A percentile compares a stretch with the other conserved stretches of the same genome.
Conservation (phyloP, 2,329 filamentous ascomycete species). For the Phialemoniopsis sp. region DNA sequence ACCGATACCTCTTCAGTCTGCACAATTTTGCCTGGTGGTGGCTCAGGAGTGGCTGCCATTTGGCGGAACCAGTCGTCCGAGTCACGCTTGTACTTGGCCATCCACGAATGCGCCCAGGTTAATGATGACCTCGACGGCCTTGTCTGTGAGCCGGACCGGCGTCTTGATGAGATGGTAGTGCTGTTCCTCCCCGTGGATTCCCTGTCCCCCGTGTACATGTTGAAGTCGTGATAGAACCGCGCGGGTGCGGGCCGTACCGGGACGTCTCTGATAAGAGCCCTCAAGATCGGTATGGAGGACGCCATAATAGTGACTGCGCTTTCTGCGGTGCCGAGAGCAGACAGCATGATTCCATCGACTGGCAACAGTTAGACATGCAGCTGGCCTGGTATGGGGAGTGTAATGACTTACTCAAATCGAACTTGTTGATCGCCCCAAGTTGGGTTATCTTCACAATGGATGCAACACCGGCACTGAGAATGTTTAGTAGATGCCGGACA, state of each 20-base stretch:
- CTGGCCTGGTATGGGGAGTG: no score
- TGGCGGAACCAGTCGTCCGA: not conserved
- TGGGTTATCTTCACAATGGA: slow-evolving; percentile 23
- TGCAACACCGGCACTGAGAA: slow-evolving; percentile 21
- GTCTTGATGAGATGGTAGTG: not conserved
- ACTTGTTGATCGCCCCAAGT: slow-evolving; percentile 12
- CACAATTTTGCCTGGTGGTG: not conserved
- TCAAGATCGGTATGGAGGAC: slow-evolving; percentile 21
- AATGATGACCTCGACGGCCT: slow-evolving; percentile 4
- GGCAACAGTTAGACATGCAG: no score
- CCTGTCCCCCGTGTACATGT: not conserved
- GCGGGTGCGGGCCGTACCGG: no score
- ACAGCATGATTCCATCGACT: slow-evolving; percentile 7
- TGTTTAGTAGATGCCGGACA: slow-evolving; percentile 3
- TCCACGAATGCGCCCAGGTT: not conserved
- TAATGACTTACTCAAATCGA: slow-evolving; percentile 9
- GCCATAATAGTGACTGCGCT: slow-evolving; percentile 21
- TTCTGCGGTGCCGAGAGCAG: slow-evolving; percentile 16
- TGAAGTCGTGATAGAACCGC: not conserved
- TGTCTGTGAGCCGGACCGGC: slow-evolving; percentile 3
- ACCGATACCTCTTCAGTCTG: not conserved
- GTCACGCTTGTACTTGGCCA: not conserved
- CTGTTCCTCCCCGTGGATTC: not conserved
- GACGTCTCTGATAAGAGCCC: slow-evolving; percentile 14
- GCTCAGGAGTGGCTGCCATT: not conserved